Percentiles rank a stretch among this genome's conserved stretches.
These are phyloP conservation scores for Alternaria ethzedia DNA, from an alignment of 2,329 filamentous ascomycete species.

Conservation along the genomic window DNA sequence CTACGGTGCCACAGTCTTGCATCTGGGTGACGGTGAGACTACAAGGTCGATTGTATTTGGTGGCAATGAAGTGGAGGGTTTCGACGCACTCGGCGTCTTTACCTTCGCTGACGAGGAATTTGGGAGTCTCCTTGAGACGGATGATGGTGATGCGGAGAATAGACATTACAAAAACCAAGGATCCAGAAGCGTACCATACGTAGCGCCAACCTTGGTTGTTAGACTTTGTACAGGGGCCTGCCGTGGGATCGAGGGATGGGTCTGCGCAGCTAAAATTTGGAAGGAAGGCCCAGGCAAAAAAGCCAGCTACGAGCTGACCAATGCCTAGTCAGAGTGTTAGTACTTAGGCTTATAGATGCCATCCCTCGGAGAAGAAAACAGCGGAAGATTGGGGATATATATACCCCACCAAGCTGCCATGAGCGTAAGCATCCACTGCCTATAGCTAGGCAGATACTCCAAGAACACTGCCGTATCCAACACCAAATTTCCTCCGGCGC, in stretches of 20 bases:
- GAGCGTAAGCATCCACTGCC: constrained; percentile 70
- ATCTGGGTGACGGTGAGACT: constrained; percentile 59
- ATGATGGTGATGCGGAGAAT: constrained; percentile 62
- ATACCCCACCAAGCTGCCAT: constrained; percentile 64
- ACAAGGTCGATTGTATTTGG: constrained; percentile 60
- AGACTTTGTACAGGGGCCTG: constrained; percentile 54
- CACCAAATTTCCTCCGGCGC: constrained; percentile 68
- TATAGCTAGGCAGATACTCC: constrained; percentile 62
- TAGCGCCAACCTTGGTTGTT: constrained; percentile 66
- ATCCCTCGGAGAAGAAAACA: not conserved
- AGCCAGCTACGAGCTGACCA: constrained; percentile 58
- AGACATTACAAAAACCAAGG: constrained; percentile 61
- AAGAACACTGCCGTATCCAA: constrained; percentile 67
- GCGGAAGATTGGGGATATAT: not conserved
- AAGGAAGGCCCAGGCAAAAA: constrained; percentile 63
- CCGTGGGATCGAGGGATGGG: constrained; percentile 42
- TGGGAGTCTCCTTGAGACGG: constrained; percentile 62
- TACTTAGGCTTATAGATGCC: not conserved
- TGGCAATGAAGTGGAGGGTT: constrained; percentile 58
- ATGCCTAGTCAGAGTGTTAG: constrained; percentile 41
- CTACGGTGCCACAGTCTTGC: constrained; percentile 52
- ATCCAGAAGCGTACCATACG: constrained; percentile 61
- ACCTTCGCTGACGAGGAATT: constrained; percentile 62
- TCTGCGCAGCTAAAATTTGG: constrained; percentile 57
- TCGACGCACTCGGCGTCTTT: constrained; percentile 59